Conservation (phyloP, 2,329 filamentous ascomycete species). For the Sclerotinia subarctica region DNA sequence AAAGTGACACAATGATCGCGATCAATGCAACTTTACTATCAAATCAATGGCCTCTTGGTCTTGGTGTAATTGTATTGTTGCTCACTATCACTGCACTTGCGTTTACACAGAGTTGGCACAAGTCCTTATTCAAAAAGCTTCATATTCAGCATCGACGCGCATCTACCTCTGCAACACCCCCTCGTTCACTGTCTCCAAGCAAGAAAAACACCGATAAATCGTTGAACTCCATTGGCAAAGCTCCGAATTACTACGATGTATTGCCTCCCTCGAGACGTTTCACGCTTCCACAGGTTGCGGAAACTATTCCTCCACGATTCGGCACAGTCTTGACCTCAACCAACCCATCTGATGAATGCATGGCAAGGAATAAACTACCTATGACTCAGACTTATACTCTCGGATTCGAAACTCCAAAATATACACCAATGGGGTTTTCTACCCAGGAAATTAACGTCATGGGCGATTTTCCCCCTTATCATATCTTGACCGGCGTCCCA, state of each 20-base stretch:
- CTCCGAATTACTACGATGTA: slow-evolving; percentile 15
- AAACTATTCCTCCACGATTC: slow-evolving; percentile 25
- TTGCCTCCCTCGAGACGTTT: slow-evolving; percentile 36
- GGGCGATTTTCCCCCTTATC: slow-evolving; percentile 78
- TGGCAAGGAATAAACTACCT: slow-evolving; percentile 30
- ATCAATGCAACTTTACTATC: slow-evolving; percentile 21
- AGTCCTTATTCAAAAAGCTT: slow-evolving; percentile 29
- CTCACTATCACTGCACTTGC: slow-evolving; percentile 26
- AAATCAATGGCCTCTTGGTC: slow-evolving; percentile 31
- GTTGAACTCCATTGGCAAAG: slow-evolving; percentile 15
- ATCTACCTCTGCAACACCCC: slow-evolving; percentile 37
- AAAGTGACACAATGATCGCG: slow-evolving; percentile 6
- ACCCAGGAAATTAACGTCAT: slow-evolving; percentile 65
- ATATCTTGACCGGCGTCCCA: slow-evolving; percentile 69
- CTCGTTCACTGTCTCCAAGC: slow-evolving; percentile 35
- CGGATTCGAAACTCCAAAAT: slow-evolving; percentile 40
- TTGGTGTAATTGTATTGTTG: slow-evolving; percentile 31
- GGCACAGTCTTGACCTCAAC: slow-evolving; percentile 25
- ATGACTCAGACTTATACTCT: slow-evolving; percentile 32
- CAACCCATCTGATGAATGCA: slow-evolving; percentile 26
- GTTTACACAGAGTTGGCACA: slow-evolving; percentile 31
- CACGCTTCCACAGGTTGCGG: slow-evolving; percentile 32
- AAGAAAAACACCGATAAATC: slow-evolving; percentile 20
- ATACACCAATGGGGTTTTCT: slow-evolving; percentile 67
- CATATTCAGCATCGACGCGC: slow-evolving; percentile 34